Conservation (phyloP, 164 flowering plant genomes). For the Paratinospora sagittata region DNA sequence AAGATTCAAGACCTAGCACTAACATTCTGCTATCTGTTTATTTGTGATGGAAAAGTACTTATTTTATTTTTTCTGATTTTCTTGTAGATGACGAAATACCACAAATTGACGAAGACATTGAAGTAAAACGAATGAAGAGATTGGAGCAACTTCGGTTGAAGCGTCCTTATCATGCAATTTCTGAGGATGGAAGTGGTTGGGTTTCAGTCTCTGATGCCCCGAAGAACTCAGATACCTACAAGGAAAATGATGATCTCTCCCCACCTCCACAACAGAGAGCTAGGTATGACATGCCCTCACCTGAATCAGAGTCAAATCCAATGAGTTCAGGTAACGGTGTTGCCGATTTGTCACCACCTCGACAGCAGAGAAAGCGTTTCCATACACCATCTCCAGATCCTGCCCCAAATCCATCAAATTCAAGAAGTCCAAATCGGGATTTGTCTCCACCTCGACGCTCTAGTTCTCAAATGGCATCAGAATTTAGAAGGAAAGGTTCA, state of each 20-base stretch:
- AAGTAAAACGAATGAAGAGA: slow-evolving; percentile 80
- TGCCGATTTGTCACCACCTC: slow-evolving; percentile 34
- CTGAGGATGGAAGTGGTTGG: slow-evolving; percentile 99
- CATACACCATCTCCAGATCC: slow-evolving; percentile 23
- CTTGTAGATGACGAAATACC: slow-evolving; percentile 64
- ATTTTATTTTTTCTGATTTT: neutral
- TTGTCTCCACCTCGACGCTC: slow-evolving; percentile 26
- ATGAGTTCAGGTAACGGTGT: slow-evolving; percentile 7
- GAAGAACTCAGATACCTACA: neutral
- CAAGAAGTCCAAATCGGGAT: slow-evolving; percentile 4
- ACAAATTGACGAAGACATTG: slow-evolving; percentile 75
- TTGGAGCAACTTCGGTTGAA: slow-evolving; percentile 52
- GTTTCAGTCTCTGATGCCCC: slow-evolving; percentile 46
- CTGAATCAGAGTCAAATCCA: slow-evolving; percentile 15
- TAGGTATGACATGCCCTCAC: slow-evolving; percentile 29
- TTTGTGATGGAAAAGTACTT: neutral
- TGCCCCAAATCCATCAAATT: slow-evolving; percentile 7
- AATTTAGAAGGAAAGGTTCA: slow-evolving; percentile 8
- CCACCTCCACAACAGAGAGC: slow-evolving; percentile 21
- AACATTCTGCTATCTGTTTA: neutral
- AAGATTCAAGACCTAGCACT: neutral
- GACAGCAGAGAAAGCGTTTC: slow-evolving; percentile 16
- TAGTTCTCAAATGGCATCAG: slow-evolving; percentile 6
- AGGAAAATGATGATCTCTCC: slow-evolving; percentile 23
- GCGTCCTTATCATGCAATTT: slow-evolving; percentile 58